A percentile compares a stretch with the other conserved stretches of the same genome.
Conservation (phyloP, 1,284 basidiomycete genomes). For the Coniophora puteana region DNA sequence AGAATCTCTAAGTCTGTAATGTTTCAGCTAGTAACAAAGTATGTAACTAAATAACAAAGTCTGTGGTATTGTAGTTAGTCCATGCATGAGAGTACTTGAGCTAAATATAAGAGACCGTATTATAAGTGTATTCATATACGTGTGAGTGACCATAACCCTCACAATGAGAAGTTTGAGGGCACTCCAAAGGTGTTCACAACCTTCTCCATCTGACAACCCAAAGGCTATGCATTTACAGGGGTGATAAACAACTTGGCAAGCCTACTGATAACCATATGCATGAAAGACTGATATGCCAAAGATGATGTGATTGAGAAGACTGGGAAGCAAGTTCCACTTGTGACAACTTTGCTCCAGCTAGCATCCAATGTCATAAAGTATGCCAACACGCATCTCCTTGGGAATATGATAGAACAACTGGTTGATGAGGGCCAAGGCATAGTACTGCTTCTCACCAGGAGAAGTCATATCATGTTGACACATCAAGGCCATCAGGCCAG, state of each 20-base stretch:
- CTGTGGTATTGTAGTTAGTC: no score
- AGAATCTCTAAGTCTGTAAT: no score
- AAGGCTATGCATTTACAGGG: slow-evolving; percentile 4
- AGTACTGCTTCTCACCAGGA: slow-evolving; percentile 19
- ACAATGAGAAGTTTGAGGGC: slow-evolving; percentile 11
- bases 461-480: slow-evolving; percentile 20
- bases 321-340: slow-evolving; percentile 4
- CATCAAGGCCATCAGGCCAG: slow-evolving; percentile 19
- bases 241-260: slow-evolving; percentile 8
- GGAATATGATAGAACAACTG: slow-evolving; percentile 16
- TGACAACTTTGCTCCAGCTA: slow-evolving; percentile 11
- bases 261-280: slow-evolving; percentile 6
- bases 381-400: slow-evolving; percentile 4
- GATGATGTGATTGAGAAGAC: neutral
- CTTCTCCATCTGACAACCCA: slow-evolving; percentile 24
- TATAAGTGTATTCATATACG: no score
- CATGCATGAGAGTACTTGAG: no score
- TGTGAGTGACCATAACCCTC: no score
- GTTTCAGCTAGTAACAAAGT: no score
- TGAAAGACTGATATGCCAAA: slow-evolving; percentile 5
- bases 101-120: no score
- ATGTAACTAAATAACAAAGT: no score
- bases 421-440: slow-evolving; percentile 13
- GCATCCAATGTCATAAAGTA: slow-evolving; percentile 18
- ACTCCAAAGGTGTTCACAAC: slow-evolving; percentile 32